These are phyloP conservation scores for Boechera stricta DNA, from an alignment of 345 rosid species.

Conservation along the genomic window DNA sequence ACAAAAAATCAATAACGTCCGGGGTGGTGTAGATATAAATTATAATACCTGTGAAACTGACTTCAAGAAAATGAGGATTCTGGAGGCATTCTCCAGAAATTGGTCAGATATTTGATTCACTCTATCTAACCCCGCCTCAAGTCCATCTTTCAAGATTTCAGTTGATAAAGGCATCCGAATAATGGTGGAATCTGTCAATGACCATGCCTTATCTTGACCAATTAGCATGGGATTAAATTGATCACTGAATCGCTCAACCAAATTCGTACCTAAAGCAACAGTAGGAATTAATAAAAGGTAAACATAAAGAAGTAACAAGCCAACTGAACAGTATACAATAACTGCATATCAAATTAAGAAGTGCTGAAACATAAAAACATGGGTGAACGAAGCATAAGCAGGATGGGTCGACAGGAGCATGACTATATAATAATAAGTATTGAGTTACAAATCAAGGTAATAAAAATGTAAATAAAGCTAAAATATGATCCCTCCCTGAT, in stretches of 20 bases:
- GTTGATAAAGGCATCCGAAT: conserved; percentile 91
- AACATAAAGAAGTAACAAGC: conserved; percentile 20
- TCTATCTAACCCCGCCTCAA: conserved; percentile 67
- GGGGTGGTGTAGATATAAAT: conserved; percentile 5
- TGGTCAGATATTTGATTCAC: conserved; percentile 69
- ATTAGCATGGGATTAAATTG: conserved; percentile 87
- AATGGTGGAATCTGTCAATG: conserved; percentile 71
- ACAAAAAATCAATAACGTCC: conserved; percentile 8
- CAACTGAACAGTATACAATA: conserved; percentile 7
- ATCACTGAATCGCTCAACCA: conserved; percentile 78
- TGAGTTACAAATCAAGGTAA: conserved; percentile 16
- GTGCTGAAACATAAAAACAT: conserved; percentile 21
- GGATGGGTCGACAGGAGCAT: neutral
- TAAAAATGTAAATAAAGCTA: neutral
- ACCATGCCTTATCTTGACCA: conserved; percentile 74
- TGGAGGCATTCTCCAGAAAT: conserved; percentile 77
- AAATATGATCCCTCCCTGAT: conserved; percentile 19
- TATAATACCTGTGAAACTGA: conserved; percentile 78
- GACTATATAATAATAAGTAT: conserved; percentile 4
- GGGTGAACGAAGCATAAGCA: conserved; percentile 21
- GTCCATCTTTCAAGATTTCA: conserved; percentile 76
- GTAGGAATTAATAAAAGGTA: conserved; percentile 19
- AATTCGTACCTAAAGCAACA: conserved; percentile 73
- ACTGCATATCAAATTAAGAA: conserved; percentile 18
- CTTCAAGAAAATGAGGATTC: conserved; percentile 76